Evolutionary conservation across 2,329 filamentous ascomycete genomes (phyloP), one percentile per base, ranked within the genome.

Genomic region (Plectosphaerella cucumerina): DNA sequence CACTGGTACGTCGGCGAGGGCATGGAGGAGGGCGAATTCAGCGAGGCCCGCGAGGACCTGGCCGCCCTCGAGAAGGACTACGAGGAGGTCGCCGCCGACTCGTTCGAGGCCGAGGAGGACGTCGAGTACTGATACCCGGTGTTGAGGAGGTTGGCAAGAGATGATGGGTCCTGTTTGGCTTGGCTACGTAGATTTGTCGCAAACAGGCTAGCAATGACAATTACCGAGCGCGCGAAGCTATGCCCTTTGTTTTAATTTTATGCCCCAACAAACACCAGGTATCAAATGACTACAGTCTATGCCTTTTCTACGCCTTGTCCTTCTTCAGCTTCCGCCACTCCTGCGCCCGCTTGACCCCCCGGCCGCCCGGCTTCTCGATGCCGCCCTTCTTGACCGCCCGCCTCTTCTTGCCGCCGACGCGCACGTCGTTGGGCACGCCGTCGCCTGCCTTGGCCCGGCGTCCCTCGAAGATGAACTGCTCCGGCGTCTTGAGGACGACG

Each of bases 11-110:
- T 94, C 49, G 89, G 89, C 59, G 89, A 94, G 75, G 89, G 89
- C 74, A 94, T 94, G 89, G 89, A 94, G 76, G 89, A 94, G 70
- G 89, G 89, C 62, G 89, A 94, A 71, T 94, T 94, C 76, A 88
- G 85, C 56, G 89, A 94, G 72, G 89, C 89, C 55, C 86, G 89
- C 60, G 89, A 94, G 75, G 89, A 94, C 68, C 77, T 94, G 54
- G 89, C 89, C 56, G 89, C 89, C 45, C 77, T 94, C 33, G 89
- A 93, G 78, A 89, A 87, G 76, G 89, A 93, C 63, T 93, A 93
- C 67, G 88, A 91, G 71, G 89, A 92, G 78, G 88, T 92, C 60
- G 88, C 87, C 54, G 81, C 77, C 66, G 88, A 92, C 70, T 89
- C 86, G 58, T 73, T 76, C 57, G 75, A 85, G 60, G 75, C 81